Evolutionary conservation across 208 protist genomes (phyloP), one percentile per base, ranked within the genome.

Genomic region (Crithidia mellificae): DNA sequence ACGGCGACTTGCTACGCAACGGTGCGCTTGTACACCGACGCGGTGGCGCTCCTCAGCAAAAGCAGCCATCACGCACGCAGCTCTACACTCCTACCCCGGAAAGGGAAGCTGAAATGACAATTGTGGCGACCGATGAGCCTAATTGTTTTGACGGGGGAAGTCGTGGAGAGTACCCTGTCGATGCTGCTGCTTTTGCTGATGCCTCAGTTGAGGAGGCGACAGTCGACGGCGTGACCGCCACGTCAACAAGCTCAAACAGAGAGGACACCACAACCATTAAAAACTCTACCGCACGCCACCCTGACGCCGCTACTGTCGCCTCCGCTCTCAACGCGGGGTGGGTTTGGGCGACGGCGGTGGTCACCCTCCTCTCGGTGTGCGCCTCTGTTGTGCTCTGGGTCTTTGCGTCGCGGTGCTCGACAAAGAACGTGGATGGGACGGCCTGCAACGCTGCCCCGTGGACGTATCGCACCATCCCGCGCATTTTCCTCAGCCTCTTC

Each of bases 281-380:
- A 22, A 14, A 52, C 3, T 15, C 4, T 11, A 9, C 2, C 22
- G 6, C 47, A 11, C 4, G 27, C 15, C 15, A 29, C 5, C 27
- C 3, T 14, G 12, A 4, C 17, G 8, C 8, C 14, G 8, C 41
- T 20, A 17, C 41, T 2, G 8, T 4, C 41, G 8, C 41, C 41
- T 46, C 41, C 14, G 41, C 17, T 6, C 41, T 54, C 7, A 8
- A 32, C 19, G 38, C 14, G n/a, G 55, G 36, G n/a, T 61, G 57
- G 57, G 57, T 63, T 22, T 63, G 57, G 57, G 57, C 57, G 6
- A 52, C 43, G 14, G 57, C 57, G 2, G 57, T 63, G 22, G 44
- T 63, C 22, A 53, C 57, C 9, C 57, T 63, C 2, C 19, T 63
- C n/a, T 53, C 43, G 15, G 39, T 63, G 19, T 63, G 57, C 29